Evolutionary conservation across 2,329 filamentous ascomycete species (phyloP), one percentile per base, ranked within the genome.

Genomic region (Fusarium tricinctum): DNA sequence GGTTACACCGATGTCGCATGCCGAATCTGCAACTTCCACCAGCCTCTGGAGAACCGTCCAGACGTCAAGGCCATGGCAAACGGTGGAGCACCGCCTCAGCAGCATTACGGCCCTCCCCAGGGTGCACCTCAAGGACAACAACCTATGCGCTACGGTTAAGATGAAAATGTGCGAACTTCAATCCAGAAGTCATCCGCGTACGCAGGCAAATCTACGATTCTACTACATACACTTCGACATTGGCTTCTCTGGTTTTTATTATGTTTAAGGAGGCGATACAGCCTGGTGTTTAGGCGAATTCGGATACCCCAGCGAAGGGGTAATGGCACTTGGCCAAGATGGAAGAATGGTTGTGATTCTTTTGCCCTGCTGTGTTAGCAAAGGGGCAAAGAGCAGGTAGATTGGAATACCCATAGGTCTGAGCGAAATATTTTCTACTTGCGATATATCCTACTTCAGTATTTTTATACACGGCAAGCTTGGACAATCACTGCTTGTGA

Each of bases 11-110:
- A 93, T 73, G 85, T 95, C 57, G 82, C 84, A 61, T 95, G 92
- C 81, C 85, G 88, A 74, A 89, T 94, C 77, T 95, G 92, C 85
- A 88, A 90, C 76, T 94, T 93, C 77, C 85, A 88, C 67, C 91
- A 94, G 77, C 88, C 88, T 12, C 83, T 91, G 55, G 82, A 86
- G 68, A 82, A 85, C 72, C 81, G 87, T 15, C 85, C 80, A 14
- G 87, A 89, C 62, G 85, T 89, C 48, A 81, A 84, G 75, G 81
- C 81, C 55, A 86, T 88, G 81, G 79, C 76, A 69, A 79, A 80
- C 46, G 81, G 81, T 32, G 81, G 79, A n/a, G 78, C 54, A 3
- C 33, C 55, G n/a, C 78, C 78, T 14, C 78, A 76, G 28, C 71
- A 78, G 19, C 73, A 76, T 33, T 77, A 76, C 14, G 70, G 72